Base-by-base conservation (phyloP, 1,284 basidiomycete genomes). In the Mycena sp. region DNA sequence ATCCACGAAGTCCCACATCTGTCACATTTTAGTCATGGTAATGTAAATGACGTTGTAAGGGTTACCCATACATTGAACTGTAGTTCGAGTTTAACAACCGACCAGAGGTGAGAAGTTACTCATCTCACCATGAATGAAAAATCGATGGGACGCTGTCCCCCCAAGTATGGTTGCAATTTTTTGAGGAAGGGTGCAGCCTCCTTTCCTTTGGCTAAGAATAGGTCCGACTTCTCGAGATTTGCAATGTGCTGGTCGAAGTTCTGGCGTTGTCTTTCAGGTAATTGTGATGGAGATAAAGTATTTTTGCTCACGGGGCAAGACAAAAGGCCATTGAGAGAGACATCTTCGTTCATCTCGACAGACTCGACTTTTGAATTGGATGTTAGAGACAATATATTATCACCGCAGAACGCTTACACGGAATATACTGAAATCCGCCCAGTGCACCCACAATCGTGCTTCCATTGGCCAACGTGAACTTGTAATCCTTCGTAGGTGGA, bases 241-340 rank as follows among this genome's bases (percentile, higher is more conserved):
- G 81, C 77, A 62, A 87, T 80, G 76, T 91, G 91, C 64, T 83
- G 82, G 68, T 87, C 79, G 74, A 92, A 91, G 21, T 83, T 82
- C 88, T 89, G 65, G 25, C 64, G 28, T 28, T 43, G 35, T 16
- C 12, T 25, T 45, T n/a, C 26, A 35, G 29, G 14, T 30, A 40
- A 32, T 44, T 67, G n/a, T n/a, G n/a, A n/a, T n/a, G n/a, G n/a
- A n/a, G n/a, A n/a, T n/a, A n/a, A n/a, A n/a, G n/a, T n/a, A n/a
- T n/a, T n/a, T n/a, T n/a, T n/a, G n/a, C 41, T 23, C 76, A 91
- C 90, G 11, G 89, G 89, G 79, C 93, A 95, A 69, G 87, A 81
- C 19, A 91, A 93, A 89, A 91, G 95, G 61, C 90, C 88, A 76
- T 96, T 93, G 66, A 96, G 82, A 28, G 91, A 91, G 68, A 91